A percentile compares a stretch with the other conserved stretches of the same genome.
phyloP scores from a whole-genome alignment of 108 stramenopile genomes.

The Mayamaea pseudoterrestris region DNA sequence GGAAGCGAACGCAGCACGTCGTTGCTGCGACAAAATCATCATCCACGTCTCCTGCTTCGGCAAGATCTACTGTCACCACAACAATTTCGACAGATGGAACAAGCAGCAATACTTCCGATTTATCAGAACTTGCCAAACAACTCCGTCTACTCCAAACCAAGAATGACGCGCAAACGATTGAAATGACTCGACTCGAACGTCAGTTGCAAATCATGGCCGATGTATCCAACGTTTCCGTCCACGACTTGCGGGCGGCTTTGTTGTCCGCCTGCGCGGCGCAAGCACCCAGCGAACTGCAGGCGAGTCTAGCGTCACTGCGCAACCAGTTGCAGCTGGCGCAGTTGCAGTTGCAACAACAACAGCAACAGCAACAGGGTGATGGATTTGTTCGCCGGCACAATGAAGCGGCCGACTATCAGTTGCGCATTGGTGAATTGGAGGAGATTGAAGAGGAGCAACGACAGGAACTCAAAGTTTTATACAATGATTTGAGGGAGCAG shows the following conservation, averaged over 20 bases:
- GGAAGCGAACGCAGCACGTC: no score
- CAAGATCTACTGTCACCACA: no score
- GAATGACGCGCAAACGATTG: slow-evolving; percentile 39
- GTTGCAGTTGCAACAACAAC: no score
- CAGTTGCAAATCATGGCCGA: slow-evolving; percentile 57
- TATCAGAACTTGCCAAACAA: slow-evolving; percentile 64
- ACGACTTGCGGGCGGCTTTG: slow-evolving; percentile 42
- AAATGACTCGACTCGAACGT: slow-evolving; percentile 63
- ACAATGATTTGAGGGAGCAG: slow-evolving; percentile 24
- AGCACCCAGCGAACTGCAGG: slow-evolving; percentile 55
- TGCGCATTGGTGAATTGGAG: slow-evolving; percentile 70
- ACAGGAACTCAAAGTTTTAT: slow-evolving; percentile 34
- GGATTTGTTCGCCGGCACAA: neutral
- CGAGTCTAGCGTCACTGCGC: slow-evolving; percentile 32
- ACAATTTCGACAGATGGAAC: no score
- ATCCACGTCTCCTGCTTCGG: no score
- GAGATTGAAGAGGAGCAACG: slow-evolving; percentile 47
- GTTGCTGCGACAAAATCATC: no score
- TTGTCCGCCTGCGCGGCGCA: slow-evolving; percentile 49
- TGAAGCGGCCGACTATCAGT: slow-evolving; percentile 14
- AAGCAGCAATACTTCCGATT: slow-evolving; percentile 14
- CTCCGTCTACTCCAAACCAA: slow-evolving; percentile 52
- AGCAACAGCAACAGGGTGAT: neutral
- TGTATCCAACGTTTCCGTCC: slow-evolving; percentile 45
- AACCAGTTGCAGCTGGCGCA: slow-evolving; percentile 31